phyloP scores from a whole-genome alignment of 345 rosid genomes.

The Eucalyptus pauciflora region DNA sequence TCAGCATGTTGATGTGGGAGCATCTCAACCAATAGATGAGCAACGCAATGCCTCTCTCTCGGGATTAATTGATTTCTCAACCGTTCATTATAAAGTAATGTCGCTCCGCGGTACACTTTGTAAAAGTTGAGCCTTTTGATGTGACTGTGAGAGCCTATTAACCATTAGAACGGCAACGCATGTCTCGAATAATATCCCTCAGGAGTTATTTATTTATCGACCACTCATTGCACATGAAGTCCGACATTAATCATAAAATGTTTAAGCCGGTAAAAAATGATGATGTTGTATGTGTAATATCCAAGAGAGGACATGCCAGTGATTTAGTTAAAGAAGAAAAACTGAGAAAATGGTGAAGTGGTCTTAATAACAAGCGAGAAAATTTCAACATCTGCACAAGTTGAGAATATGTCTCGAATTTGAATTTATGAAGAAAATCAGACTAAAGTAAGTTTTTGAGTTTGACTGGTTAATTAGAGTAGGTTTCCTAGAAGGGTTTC shows the following conservation, averaged over 20 bases:
- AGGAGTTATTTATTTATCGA: not conserved
- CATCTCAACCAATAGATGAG: not conserved
- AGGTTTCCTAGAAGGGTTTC: not conserved
- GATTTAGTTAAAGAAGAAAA: not conserved
- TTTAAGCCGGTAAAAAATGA: not conserved
- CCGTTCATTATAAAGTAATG: not conserved
- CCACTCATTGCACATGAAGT: not conserved
- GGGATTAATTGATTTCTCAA: not conserved
- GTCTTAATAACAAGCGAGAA: not conserved
- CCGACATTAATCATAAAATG: not conserved
- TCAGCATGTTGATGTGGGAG: not conserved
- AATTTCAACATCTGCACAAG: not conserved
- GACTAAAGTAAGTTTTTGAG: not conserved
- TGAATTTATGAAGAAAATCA: not conserved
- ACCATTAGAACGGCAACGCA: not conserved
- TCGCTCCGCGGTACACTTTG: not conserved
- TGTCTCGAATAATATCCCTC: not conserved
- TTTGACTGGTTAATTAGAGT: not conserved
- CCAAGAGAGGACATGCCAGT: not conserved
- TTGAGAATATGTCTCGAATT: not conserved
- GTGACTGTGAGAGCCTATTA: not conserved
- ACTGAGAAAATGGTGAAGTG: not conserved
- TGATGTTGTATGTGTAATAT: not conserved
- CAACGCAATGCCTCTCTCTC: not conserved
- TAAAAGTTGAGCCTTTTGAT: not conserved